Evolutionary conservation across 495 filamentous ascomycete genomes (phyloP), one percentile per base, ranked within the genome.

Genomic region (Chaetomium cochliodes): DNA sequence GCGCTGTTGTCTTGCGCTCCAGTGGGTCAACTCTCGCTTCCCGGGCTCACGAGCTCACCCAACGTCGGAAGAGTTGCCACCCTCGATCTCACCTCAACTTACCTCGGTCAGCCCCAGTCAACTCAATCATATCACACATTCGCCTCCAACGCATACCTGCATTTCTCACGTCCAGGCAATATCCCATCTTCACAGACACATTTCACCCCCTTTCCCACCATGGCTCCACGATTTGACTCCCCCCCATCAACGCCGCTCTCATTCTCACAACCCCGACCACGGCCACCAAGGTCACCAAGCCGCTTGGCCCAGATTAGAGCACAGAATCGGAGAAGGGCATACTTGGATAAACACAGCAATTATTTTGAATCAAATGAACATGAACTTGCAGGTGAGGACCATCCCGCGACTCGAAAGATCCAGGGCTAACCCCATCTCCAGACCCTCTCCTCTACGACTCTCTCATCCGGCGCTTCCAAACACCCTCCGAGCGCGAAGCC

Each of bases 391-490:
- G 77, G 79, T 79, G 60, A 23, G 72, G 4, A 50, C 11, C 3
- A 50, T 23, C 11, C 47, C 22, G 12, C 22, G 7, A 49, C 46
- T 49, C 20, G 7, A 8, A 6, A 1, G 12, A 23, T 13, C 22
- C 16, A 15, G 18, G 3, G 41, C 2, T 60, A 23, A 20, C 28
- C 28, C 37, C 22, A 69, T 63, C 51, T 33, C 66, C 77, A 89
- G 90, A 92, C 74, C 90, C 91, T 0, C 78, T 93, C 25, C 82
- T 92, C 50, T 92, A 96, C 78, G 90, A 93, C 72, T 84, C 85
- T 60, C 80, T 92, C 16, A 85, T 96, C 69, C 87, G 90, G 51
- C 88, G 87, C 65, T 93, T 92, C 74, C 90, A 91, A 59, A 86
- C 86, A 3, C 73, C 88, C 16, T 80, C 82, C 16, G 91, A 96